These are phyloP conservation scores for Andrographis paniculata DNA, from an alignment of 305 asterid species.

Conservation along the genomic window DNA sequence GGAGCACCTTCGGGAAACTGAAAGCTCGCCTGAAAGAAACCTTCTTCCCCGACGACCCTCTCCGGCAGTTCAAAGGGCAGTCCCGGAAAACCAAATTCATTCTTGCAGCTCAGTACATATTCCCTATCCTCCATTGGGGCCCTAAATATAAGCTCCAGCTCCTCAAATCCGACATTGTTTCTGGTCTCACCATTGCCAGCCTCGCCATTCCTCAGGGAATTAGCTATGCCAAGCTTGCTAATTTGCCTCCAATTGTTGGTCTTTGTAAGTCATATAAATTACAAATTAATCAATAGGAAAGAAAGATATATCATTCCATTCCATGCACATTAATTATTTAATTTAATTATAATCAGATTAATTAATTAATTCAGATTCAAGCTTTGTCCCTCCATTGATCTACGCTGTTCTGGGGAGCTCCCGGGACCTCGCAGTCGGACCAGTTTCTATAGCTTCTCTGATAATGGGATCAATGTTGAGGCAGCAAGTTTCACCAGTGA, in stretches of 20 bases:
- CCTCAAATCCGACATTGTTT: slow-evolving; percentile 69
- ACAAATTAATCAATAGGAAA: too few relatives aligned
- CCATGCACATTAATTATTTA: neutral
- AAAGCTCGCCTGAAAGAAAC: slow-evolving; percentile 62
- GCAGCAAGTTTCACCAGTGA: slow-evolving; percentile 54
- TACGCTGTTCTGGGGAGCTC: slow-evolving; percentile 94
- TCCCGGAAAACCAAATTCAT: slow-evolving; percentile 25
- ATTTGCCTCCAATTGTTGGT: slow-evolving; percentile 84
- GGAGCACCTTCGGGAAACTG: slow-evolving; percentile 42
- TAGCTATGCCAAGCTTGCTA: slow-evolving; percentile 85
- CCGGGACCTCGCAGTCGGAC: slow-evolving; percentile 87
- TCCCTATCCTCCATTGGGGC: slow-evolving; percentile 74
- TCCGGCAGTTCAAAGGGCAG: slow-evolving; percentile 66
- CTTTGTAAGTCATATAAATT: slow-evolving; percentile 45
- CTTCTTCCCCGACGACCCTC: slow-evolving; percentile 80
- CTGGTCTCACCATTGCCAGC: slow-evolving; percentile 96
- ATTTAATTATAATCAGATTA: slow-evolving; percentile 40
- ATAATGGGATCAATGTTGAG: slow-evolving; percentile 79
- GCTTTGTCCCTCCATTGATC: slow-evolving; percentile 82
- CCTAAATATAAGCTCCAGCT: slow-evolving; percentile 46
- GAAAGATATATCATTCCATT: too few relatives aligned
- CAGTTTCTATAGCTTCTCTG: slow-evolving; percentile 82
- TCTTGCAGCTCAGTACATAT: slow-evolving; percentile 57
- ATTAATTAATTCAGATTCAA: slow-evolving; percentile 49
- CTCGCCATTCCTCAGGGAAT: slow-evolving; percentile 98